Evolutionary conservation across 176 grass and related monocot genomes (phyloP).

Genomic region (Triticum turgidum): DNA sequence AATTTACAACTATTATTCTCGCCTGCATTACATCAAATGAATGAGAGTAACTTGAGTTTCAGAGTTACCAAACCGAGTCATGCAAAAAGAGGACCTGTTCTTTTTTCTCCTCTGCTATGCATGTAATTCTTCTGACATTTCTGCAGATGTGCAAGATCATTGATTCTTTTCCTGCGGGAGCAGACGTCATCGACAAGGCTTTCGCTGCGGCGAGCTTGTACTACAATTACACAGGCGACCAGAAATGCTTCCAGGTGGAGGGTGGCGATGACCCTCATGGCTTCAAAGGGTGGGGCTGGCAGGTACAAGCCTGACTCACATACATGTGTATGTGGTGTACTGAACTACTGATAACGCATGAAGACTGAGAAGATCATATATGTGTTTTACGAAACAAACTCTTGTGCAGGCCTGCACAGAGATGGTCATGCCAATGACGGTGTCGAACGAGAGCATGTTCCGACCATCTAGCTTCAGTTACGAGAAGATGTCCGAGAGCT

Average conservation of each 20-base stretch:
- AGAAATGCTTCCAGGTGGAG: slow-evolving; percentile 72
- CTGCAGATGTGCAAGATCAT: slow-evolving; percentile 89
- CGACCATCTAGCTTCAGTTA: slow-evolving; percentile 55
- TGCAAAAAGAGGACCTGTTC: not conserved
- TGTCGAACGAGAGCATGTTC: slow-evolving; percentile 85
- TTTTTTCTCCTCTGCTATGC: not conserved
- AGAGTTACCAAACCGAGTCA: not conserved
- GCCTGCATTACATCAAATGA: not conserved
- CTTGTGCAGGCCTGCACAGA: slow-evolving; percentile 83
- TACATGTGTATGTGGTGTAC: not conserved
- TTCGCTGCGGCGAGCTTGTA: slow-evolving; percentile 75
- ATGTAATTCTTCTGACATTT: not conserved
- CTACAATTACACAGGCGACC: slow-evolving; percentile 79
- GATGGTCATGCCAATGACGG: slow-evolving; percentile 88
- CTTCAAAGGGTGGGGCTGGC: slow-evolving; percentile 82
- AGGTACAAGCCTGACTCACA: slow-evolving; percentile 43
- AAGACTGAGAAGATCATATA: not conserved
- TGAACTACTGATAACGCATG: not conserved
- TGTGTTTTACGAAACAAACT: not conserved
- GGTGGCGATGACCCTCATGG: slow-evolving; percentile 74
- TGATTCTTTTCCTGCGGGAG: slow-evolving; percentile 46
- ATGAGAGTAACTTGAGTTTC: not conserved
- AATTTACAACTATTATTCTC: not conserved
- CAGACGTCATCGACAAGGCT: slow-evolving; percentile 51
- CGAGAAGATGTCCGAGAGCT: slow-evolving; percentile 43